Evolutionary conservation across 495 filamentous ascomycete species (phyloP), one percentile per base, ranked within the genome.

Genomic region (Niebla homalea): DNA sequence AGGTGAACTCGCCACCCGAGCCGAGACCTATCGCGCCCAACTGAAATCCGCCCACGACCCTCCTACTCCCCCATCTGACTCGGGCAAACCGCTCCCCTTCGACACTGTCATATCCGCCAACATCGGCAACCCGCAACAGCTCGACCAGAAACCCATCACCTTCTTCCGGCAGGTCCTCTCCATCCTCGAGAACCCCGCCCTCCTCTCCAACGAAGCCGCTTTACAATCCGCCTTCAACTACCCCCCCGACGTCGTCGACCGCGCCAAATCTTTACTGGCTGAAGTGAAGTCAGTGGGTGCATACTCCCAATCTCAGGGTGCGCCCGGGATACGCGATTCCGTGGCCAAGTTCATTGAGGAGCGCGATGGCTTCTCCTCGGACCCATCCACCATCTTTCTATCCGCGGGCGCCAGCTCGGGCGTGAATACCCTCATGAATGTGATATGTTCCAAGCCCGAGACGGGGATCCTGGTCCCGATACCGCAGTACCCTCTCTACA

Each of bases 111-210:
- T 98, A 67, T 87, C 84, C 48, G 92, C 92, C 66, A 98, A 98
- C 67, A 98, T 98, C 62, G 92, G 93, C 57, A 98, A 98, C 70
- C 92, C 93, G 6, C 92, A 98, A 63, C 93, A 97, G 68, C 81
- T 98, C 49, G 92, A 93, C 68, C 92, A 98, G 74, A 92, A 95
- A 73, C 92, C 92, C 57, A 88, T 98, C 61, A 97, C 90, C 56
- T 98, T 94, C 76, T 94, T 98, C 81, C 82, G 92, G 49, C 93
- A 98, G 70, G 93, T 97, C 11, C 75, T 94, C 61, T 95, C 88
- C 71, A 67, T 98, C 43, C 71, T 98, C 48, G 92, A 98, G 69
- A 87, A 96, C 71, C 92, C 92, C 3, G 54, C 66, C 40, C 71
- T 98, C 8, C 70, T 98, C 47, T 77, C 94, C 58, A 78, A 89